Percentiles rank a stretch among this genome's conserved stretches.
phyloP scores from a whole-genome alignment of 345 rosid species.

The Linum tenue region DNA sequence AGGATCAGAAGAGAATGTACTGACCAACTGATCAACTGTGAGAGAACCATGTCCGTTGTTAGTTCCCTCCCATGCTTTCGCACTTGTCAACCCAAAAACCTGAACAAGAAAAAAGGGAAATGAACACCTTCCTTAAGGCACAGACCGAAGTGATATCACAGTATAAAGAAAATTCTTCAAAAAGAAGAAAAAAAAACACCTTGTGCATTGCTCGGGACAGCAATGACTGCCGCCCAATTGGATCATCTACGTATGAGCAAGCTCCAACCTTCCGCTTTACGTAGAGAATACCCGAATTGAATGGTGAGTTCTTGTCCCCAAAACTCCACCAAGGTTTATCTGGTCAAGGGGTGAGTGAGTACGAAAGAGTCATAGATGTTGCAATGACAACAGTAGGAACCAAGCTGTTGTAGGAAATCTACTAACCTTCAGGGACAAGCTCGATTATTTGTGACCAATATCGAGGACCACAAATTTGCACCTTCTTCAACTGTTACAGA shows the following conservation, averaged over 20 bases:
- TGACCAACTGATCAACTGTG: constrained; percentile 81
- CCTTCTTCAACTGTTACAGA: constrained; percentile 58
- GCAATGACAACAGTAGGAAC: constrained; percentile 10
- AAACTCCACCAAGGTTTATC: constrained; percentile 85
- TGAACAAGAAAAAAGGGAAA: constrained; percentile 19
- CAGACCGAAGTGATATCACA: constrained; percentile 6
- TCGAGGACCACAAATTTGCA: constrained; percentile 88
- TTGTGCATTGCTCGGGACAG: constrained; percentile 96
- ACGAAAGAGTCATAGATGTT: constrained; percentile 4
- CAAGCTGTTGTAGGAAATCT: constrained; percentile 10
- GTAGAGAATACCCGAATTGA: constrained; percentile 75
- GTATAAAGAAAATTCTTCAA: background rate
- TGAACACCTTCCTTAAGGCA: constrained; percentile 8
- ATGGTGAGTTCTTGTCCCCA: constrained; percentile 63
- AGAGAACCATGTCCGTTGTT: constrained; percentile 36
- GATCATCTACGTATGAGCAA: constrained; percentile 95
- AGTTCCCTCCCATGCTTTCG: constrained; percentile 27
- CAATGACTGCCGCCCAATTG: constrained; percentile 83
- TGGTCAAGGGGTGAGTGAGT: constrained; percentile 17
- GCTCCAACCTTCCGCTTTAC: constrained; percentile 95
- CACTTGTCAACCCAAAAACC: constrained; percentile 72
- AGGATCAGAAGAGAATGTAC: constrained; percentile 91
- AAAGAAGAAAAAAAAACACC: constrained; percentile 25
- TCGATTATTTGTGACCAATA: constrained; percentile 92
- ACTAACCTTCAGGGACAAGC: constrained; percentile 72